Base-by-base conservation (phyloP, 352 stramenopile species). In the Pythium sukuiense region DNA sequence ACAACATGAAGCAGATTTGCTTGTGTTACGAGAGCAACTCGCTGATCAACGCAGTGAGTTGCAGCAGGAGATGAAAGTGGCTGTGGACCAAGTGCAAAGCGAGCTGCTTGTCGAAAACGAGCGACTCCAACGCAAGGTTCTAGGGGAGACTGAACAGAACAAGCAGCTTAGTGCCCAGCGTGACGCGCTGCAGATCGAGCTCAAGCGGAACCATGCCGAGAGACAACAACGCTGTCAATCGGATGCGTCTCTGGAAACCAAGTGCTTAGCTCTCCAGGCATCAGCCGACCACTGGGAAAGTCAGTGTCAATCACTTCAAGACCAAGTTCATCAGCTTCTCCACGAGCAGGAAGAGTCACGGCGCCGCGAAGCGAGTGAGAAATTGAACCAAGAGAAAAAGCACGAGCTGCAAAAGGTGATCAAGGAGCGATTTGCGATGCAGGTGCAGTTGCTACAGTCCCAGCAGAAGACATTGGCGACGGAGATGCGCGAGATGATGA, bases 21-120 rank as follows among this genome's bases (percentile, higher is more conserved):
- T 75, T 37, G 67, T 76, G 0, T 61, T 81, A 7, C 75, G 77
- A 43, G 57, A 71, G 43, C 67, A 71, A 7, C 79, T 76, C 55
- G 66, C 65, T 2, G 68, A 73, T 26, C 71, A 85, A 58, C 69
- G 71, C 11, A 70, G 76, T 20, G 54, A 74, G 13, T 79, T 78
- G 65, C 80, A 83, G 58, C 61, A 71, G 3, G 72, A 85, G 41
- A 82, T 87, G 53, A 75, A 71, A 45, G 46, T 65, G n/a, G 45
- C 61, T 2, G 61, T 87, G 13, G 72, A 66, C 1, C 83, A 83
- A 58, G 68, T 70, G 16, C 73, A 79, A 39, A 66, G 80, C n/a
- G 76, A 83, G 32, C 66, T 80, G 3, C 65, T 77, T 49, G 64
- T 33, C 24, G 67, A 83, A 26, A 73, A 73, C 16, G 65, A 76